Conservation (phyloP, 371 early-diverging fungal species). For the Mucor plumbeus region DNA sequence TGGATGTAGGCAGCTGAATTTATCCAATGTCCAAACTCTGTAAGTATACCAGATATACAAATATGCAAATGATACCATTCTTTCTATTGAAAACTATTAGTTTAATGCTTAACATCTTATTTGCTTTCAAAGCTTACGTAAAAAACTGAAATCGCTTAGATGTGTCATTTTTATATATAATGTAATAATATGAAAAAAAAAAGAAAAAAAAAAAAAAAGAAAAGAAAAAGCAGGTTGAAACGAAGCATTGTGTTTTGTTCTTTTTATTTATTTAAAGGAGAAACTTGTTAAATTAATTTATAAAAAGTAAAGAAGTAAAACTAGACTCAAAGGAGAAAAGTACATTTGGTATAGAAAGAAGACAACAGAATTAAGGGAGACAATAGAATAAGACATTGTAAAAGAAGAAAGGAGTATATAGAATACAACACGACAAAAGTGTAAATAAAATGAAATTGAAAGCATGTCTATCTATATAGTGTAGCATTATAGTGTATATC, state of each 20-base stretch:
- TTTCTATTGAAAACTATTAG: conserved; percentile 27
- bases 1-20: conserved; percentile 41
- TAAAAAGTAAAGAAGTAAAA: background rate
- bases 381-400: too few species aligned
- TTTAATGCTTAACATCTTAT: background rate
- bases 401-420: too few species aligned
- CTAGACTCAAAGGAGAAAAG: background rate
- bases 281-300: conserved; percentile 8
- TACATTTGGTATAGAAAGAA: too few species aligned
- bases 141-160: conserved; percentile 53
- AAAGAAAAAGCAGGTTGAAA: background rate
- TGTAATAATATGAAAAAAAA: background rate
- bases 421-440: too few species aligned
- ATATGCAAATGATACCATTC: conserved; percentile 46
- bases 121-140: conserved; percentile 26
- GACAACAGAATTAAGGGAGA: too few species aligned
- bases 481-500: too few species aligned
- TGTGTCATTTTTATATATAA: conserved; percentile 40
- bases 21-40: conserved; percentile 45
- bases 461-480: too few species aligned
- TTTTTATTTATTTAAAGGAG: conserved; percentile 6
- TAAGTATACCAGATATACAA: conserved; percentile 46
- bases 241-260: background rate
- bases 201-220: background rate
- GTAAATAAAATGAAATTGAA: too few species aligned